These are phyloP conservation scores for Coniferiporia weirii DNA, from an alignment of 1,284 basidiomycete species.

Conservation along the genomic window DNA sequence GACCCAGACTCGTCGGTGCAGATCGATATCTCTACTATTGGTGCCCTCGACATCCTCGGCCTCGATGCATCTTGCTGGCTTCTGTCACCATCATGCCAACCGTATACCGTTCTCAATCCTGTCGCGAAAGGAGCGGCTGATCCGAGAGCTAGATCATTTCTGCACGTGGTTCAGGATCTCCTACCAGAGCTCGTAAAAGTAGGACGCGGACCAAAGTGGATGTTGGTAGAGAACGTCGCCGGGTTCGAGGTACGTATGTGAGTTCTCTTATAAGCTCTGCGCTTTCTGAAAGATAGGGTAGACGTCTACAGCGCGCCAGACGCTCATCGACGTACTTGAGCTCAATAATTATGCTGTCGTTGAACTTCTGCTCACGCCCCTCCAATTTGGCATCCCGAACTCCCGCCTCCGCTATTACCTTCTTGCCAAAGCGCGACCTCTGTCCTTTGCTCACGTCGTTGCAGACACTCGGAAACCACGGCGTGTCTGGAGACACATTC, in stretches of 20 bases:
- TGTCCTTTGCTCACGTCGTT: constrained; percentile 28
- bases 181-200: constrained; percentile 49
- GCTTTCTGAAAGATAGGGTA: constrained; percentile 25
- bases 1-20: constrained; percentile 25
- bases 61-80: constrained; percentile 60
- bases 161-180: constrained; percentile 61
- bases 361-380: constrained; percentile 65
- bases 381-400: constrained; percentile 75
- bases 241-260: constrained; percentile 62
- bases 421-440: constrained; percentile 50
- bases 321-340: constrained; percentile 44
- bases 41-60: constrained; percentile 38
- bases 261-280: constrained; percentile 6
- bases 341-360: constrained; percentile 49
- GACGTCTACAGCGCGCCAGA: constrained; percentile 57
- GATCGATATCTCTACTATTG: constrained; percentile 60
- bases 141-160: constrained; percentile 69
- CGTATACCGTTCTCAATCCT: constrained; percentile 73
- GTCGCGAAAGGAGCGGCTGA: constrained; percentile 61
- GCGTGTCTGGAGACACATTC: constrained; percentile 45
- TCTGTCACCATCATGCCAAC: constrained; percentile 74
- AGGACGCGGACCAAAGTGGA: constrained; percentile 43
- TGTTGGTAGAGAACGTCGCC: constrained; percentile 74
- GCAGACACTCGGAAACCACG: constrained; percentile 17
- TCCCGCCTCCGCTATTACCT: constrained; percentile 74